A percentile compares a stretch with the other conserved stretches of the same genome.
phyloP scores from a whole-genome alignment of 257 asterid genomes.

The Jasminum sambac region DNA sequence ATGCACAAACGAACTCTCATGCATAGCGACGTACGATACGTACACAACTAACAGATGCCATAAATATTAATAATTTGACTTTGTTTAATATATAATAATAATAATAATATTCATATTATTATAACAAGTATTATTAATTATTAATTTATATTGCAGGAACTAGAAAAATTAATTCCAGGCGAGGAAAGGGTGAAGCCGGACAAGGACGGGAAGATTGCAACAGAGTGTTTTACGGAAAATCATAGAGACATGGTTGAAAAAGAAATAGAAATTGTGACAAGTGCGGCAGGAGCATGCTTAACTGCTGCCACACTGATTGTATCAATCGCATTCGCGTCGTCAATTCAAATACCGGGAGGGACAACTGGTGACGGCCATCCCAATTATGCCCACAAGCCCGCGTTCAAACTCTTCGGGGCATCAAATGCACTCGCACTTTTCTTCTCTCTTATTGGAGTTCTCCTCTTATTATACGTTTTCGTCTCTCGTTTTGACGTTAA shows the following conservation, averaged over 20 bases:
- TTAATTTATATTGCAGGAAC: no score
- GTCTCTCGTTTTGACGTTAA: conserved; percentile 1
- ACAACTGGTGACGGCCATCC: conserved; percentile 8
- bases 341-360: conserved; percentile 30
- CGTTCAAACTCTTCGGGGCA: conserved; percentile 18
- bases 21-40: no score
- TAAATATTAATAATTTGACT: no score
- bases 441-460: conserved; percentile 22
- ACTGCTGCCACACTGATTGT: conserved; percentile 30
- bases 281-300: conserved; percentile 26
- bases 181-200: not conserved
- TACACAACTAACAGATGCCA: no score
- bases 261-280: conserved; percentile 35
- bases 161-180: conserved; percentile 19
- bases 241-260: conserved; percentile 19
- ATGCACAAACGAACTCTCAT: no score
- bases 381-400: not conserved
- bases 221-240: conserved; percentile 22
- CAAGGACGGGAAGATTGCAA: not conserved
- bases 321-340: conserved; percentile 28
- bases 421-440: conserved; percentile 26
- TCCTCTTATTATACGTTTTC: conserved; percentile 25
- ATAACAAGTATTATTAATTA: no score
- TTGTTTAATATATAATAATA: no score
- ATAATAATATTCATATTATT: no score